Conservation (phyloP, 768 basidiomycete genomes). For the Strobilomyces echinocephalus region DNA sequence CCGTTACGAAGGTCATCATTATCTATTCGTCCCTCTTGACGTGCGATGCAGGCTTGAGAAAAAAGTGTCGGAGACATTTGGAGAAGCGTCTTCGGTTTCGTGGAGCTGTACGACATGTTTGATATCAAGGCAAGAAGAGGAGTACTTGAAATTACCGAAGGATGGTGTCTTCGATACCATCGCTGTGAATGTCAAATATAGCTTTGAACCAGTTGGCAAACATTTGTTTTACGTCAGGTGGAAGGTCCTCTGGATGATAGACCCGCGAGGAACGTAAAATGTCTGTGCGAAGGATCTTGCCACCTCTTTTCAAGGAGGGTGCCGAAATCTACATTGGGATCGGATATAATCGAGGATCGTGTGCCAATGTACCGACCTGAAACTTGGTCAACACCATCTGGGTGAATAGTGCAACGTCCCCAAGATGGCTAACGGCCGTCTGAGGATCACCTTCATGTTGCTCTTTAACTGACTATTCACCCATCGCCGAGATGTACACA, state of each 20-base stretch:
- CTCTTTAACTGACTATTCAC: neutral
- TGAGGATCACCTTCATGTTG: constrained; percentile 67
- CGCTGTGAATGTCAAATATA: constrained; percentile 68
- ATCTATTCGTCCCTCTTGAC: constrained; percentile 53
- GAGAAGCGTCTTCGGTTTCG: constrained; percentile 62
- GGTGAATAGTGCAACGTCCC: constrained; percentile 72
- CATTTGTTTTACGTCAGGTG: constrained; percentile 39
- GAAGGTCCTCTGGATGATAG: constrained; percentile 37
- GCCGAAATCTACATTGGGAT: constrained; percentile 43
- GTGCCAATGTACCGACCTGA: constrained; percentile 39
- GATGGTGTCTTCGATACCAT: constrained; percentile 81
- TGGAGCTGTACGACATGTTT: constrained; percentile 46
- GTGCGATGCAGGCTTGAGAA: constrained; percentile 51
- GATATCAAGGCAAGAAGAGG: neutral
- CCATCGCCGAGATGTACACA: constrained; percentile 23
- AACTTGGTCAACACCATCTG: constrained; percentile 65
- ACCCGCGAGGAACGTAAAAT: constrained; percentile 48
- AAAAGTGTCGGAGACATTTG: constrained; percentile 66
- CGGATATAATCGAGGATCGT: neutral
- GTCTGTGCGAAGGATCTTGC: constrained; percentile 43
- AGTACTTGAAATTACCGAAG: constrained; percentile 42
- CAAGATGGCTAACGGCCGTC: constrained; percentile 72
- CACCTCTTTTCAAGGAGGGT: constrained; percentile 43
- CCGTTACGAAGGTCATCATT: constrained; percentile 67
- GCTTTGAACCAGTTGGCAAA: constrained; percentile 69